Conservation (phyloP, 2,329 filamentous ascomycete species). For the Daldinia eschscholtzii region DNA sequence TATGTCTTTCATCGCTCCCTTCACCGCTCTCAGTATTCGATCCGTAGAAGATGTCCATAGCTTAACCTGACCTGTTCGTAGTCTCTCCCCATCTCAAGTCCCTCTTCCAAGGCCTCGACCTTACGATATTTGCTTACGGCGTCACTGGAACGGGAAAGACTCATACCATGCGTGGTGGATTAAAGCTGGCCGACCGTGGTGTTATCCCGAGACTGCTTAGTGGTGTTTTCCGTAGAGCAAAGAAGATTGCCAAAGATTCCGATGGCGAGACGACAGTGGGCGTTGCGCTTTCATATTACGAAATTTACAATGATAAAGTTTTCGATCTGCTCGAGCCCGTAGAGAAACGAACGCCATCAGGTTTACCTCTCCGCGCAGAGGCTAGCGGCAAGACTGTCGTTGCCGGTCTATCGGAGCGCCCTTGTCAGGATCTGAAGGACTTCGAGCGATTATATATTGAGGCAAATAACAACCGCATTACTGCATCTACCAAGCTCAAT, state of each 20-base stretch:
- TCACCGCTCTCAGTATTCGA: slow-evolving; percentile 11
- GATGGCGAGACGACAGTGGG: slow-evolving; percentile 76
- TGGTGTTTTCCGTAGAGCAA: slow-evolving; percentile 84
- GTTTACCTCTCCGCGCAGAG: slow-evolving; percentile 85
- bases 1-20: slow-evolving; percentile 12
- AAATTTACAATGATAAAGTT: slow-evolving; percentile 97
- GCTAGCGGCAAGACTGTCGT: slow-evolving; percentile 90
- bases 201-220: slow-evolving; percentile 89
- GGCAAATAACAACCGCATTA: slow-evolving; percentile 90
- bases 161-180: slow-evolving; percentile 93
- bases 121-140: slow-evolving; percentile 93
- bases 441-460: slow-evolving; percentile 93
- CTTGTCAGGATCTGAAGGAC: slow-evolving; percentile 87
- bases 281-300: slow-evolving; percentile 89
- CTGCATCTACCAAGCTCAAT: slow-evolving; percentile 91
- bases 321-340: slow-evolving; percentile 89
- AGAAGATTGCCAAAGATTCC: slow-evolving; percentile 86
- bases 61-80: slow-evolving; percentile 55
- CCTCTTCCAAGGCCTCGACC: slow-evolving; percentile 88
- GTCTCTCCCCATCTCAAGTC: slow-evolving; percentile 92
- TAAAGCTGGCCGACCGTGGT: slow-evolving; percentile 86
- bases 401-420: slow-evolving; percentile 84
- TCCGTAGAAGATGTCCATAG: slow-evolving; percentile 12
- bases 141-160: slow-evolving; percentile 96
- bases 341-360: slow-evolving; percentile 85